phyloP scores from a whole-genome alignment of 257 asterid species.

The Solanum verrucosum region DNA sequence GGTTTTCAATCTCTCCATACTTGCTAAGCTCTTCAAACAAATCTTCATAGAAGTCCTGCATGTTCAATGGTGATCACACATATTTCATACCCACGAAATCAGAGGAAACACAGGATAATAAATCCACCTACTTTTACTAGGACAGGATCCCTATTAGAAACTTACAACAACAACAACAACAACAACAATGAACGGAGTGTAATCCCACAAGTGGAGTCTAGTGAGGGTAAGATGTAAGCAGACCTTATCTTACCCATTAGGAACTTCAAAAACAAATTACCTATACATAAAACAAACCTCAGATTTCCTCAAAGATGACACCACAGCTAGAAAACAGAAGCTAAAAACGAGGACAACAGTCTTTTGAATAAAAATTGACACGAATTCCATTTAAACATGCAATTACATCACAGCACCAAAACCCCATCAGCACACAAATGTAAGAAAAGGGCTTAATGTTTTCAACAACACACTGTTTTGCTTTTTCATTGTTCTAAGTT shows the following conservation, averaged over 20 bases:
- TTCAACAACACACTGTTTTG: background rate
- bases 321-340: background rate
- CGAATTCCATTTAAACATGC: background rate
- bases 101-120: background rate
- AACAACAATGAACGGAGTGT: background rate
- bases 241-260: background rate
- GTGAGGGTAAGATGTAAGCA: background rate
- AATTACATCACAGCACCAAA: background rate
- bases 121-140: background rate
- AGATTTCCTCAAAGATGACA: background rate
- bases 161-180: background rate
- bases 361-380: background rate
- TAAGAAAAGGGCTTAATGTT: background rate
- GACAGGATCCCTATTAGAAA: background rate
- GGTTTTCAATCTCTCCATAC: slow-evolving; percentile 80
- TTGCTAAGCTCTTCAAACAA: slow-evolving; percentile 83
- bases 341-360: background rate
- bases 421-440: background rate
- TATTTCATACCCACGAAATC: background rate
- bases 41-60: slow-evolving; percentile 78
- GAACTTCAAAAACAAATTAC: background rate
- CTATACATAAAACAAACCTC: background rate
- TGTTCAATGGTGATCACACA: background rate
- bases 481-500: background rate
- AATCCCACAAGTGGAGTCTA: background rate